Percentiles rank a stretch among this genome's conserved stretches.
Conservation (phyloP, 257 asterid species). For the Scutellaria barbata region DNA sequence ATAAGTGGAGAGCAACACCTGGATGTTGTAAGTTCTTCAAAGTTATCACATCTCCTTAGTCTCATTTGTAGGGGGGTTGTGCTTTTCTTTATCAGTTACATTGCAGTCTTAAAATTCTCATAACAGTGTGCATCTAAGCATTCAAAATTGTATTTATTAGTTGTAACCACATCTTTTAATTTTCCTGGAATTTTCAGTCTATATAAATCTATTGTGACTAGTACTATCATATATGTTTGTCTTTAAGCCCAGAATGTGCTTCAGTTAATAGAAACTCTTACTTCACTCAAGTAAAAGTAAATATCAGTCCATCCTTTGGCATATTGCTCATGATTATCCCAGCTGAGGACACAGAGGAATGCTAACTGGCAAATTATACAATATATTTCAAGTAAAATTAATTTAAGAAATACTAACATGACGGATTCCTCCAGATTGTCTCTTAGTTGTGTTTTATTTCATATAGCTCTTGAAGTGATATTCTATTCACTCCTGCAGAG, state of each 20-base stretch:
- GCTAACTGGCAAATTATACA: slow-evolving; percentile 1
- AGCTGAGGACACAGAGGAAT: not conserved
- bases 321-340: slow-evolving; percentile 11
- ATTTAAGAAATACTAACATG: slow-evolving; percentile 12
- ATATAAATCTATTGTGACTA: not conserved
- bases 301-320: slow-evolving; percentile 9
- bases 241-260: not conserved
- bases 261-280: not conserved
- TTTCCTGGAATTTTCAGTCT: slow-evolving; percentile 17
- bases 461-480: slow-evolving; percentile 32
- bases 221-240: slow-evolving; percentile 8
- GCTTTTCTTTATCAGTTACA: not conserved
- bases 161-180: slow-evolving; percentile 1
- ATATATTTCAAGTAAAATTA: not conserved
- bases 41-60: slow-evolving; percentile 22
- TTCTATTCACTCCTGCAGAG: slow-evolving; percentile 62
- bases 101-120: slow-evolving; percentile 6
- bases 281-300: not conserved
- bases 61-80: slow-evolving; percentile 17
- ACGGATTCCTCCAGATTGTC: slow-evolving; percentile 18
- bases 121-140: slow-evolving; percentile 14
- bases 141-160: not conserved
- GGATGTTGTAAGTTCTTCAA: slow-evolving; percentile 76
- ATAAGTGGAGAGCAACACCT: slow-evolving; percentile 99
- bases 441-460: not conserved